Evolutionary conservation across 768 basidiomycete species (phyloP), one percentile per base, ranked within the genome.

Genomic region (Pleurotus sapidus): DNA sequence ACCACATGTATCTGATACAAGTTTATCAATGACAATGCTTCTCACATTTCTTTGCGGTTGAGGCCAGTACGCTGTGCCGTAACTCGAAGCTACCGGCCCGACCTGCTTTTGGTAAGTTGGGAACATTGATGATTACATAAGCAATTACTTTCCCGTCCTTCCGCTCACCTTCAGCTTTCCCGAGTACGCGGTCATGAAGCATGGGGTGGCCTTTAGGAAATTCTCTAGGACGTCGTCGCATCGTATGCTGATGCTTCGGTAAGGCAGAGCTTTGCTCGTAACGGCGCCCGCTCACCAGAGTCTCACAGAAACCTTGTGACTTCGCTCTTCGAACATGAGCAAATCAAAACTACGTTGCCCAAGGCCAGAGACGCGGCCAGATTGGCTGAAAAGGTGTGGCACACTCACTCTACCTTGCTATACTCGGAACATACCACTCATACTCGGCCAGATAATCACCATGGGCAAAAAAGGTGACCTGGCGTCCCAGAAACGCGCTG

Each of bases 341-440:
- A 93, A 68, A 93, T 99, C 68, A 89, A 91, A 70, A 98, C 97
- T 5, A 99, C 97, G 0, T 74, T 98, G 14, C 89, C 96, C 30
- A 98, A 98, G 72, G 97, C 97, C 2, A 88, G 90, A 68, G 95
- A 97, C 64, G 77, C 95, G 4, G 93, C 93, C 12, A 81, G 93
- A 63, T 75, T 98, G 53, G 95, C 95, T 14, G 96, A 99, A 68
- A 95, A 96, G 86, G 95, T 88, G 57, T 43, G 30, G 39, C 12
- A 34, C 51, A 45, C 23, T 25, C 30, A 17, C 18, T 18, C 18
- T 30, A 9, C 40, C 20, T 40, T 49, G 42, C 38, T 54, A 38
- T 38, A 20, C 61, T 63, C 7, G 48, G 59, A 45, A 15, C 20
- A 3, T 7, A 34, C 30, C 30, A 34, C 30, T 34, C 11, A 34